Base-by-base conservation (phyloP, 108 stramenopile genomes). In the Discostella pseudostelligera region DNA sequence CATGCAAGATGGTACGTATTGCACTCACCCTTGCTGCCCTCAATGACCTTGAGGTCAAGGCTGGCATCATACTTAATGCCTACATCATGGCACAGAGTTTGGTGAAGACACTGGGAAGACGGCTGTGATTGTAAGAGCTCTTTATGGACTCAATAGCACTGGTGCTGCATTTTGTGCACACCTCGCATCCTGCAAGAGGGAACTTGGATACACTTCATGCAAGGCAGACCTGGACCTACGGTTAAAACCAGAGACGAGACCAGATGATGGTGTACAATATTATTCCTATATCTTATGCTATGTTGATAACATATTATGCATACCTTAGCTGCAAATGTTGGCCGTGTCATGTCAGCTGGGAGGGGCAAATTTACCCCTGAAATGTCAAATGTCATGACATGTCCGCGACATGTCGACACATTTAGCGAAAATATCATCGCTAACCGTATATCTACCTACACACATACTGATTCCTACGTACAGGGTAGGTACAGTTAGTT, bases 11-110 rank as follows among this genome's bases (percentile, higher is more conserved):
- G 1, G 73, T 84, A 4, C 45, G 80, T 3, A 78, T 84, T 37
- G 76, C 71, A 13, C 50, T 84, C 12, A 55, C 39, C 11, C 8
- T 79, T 9, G 72, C 80, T 4, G 73, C 73, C 20, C 43, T 83
- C 0, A 72, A 78, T 58, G 65, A 61, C 9, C 37, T 83, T 42
- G 64, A 75, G 1, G 58, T 79, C 2, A 49, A 39, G 26, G 20
- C 35, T 2, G 17, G 43, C 3, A 74, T 71, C 32, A 53, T 70
- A 14, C 35, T 37, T 35, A 80, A 73, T 59, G 76, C 67, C 1
- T 82, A 74, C 28, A 45, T 82, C 35, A 78, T 25, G 4, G 76
- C 71, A 24, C 43, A 47, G 12, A 50, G 57, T n/a, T 42, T 3
- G 2, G 81, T 78, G 44, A 74, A 69, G 35, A 50, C 70, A 11